phyloP scores from a whole-genome alignment of 768 basidiomycete species.

The Chalciporus pseudorubinellus region DNA sequence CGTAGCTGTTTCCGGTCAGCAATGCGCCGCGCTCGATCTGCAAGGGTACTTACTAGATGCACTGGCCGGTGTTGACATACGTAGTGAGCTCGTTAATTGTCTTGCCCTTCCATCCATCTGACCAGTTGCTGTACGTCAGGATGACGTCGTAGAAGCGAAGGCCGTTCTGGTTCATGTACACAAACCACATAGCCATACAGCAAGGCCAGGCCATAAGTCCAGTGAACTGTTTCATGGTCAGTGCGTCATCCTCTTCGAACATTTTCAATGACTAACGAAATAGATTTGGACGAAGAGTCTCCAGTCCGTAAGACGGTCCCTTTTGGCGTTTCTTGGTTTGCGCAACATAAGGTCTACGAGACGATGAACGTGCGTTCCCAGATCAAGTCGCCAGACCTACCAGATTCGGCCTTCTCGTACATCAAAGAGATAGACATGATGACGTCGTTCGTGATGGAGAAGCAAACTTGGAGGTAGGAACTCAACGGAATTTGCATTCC shows the following conservation, averaged over 20 bases:
- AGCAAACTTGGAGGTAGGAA: conserved; percentile 54
- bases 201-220: conserved; percentile 47
- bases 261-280: conserved; percentile 30
- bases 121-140: conserved; percentile 41
- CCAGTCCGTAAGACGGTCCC: conserved; percentile 50
- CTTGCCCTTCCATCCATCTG: conserved; percentile 35
- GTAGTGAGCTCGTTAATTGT: conserved; percentile 27
- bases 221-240: conserved; percentile 34
- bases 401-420: conserved; percentile 51
- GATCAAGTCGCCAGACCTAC: conserved; percentile 9
- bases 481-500: conserved; percentile 59
- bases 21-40: background rate
- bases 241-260: background rate
- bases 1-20: conserved; percentile 33
- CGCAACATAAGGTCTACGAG: conserved; percentile 42
- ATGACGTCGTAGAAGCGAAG: conserved; percentile 39
- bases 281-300: conserved; percentile 49
- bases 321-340: conserved; percentile 48
- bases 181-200: conserved; percentile 42
- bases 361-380: background rate
- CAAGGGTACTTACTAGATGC: conserved; percentile 39
- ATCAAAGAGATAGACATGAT: conserved; percentile 50
- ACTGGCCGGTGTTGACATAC: conserved; percentile 43
- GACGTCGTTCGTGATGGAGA: conserved; percentile 54
- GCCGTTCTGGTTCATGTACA: conserved; percentile 39